These are phyloP conservation scores for Linnemannia hyalina DNA, from an alignment of 192 early-diverging fungal genomes.

Conservation along the genomic window DNA sequence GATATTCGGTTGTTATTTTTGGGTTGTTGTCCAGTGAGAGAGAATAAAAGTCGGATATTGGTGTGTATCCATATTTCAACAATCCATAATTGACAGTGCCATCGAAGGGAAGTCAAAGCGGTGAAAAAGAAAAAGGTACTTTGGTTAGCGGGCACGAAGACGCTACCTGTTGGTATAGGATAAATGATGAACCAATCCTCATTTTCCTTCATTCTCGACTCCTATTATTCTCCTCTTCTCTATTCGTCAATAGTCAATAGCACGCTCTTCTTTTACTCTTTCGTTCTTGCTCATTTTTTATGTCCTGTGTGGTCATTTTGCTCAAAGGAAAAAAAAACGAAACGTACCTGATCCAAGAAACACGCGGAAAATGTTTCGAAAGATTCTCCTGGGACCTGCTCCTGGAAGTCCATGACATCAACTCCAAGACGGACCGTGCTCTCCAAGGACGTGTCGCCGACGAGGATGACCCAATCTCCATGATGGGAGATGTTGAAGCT, in stretches of 20 bases:
- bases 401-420: conserved; percentile 65
- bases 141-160: not conserved
- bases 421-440: conserved; percentile 56
- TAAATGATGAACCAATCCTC: not conserved
- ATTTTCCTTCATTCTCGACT: not conserved
- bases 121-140: not conserved
- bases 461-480: conserved; percentile 72
- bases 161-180: not conserved
- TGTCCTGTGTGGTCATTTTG: not conserved
- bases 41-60: not conserved
- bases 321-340: not conserved
- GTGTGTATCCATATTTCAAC: not conserved
- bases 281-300: not conserved
- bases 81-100: not conserved
- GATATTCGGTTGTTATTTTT: not conserved
- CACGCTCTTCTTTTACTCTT: not conserved
- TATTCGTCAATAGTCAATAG: no score
- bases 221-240: not conserved
- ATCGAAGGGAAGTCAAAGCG: not conserved
- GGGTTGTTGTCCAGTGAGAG: not conserved
- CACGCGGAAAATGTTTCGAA: conserved; percentile 54
- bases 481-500: conserved; percentile 74
- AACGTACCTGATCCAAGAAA: conserved; percentile 52
- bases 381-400: conserved; percentile 43
- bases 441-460: conserved; percentile 46